Evolutionary conservation across 441 rosid genomes (phyloP), one percentile per base, ranked within the genome.

Genomic region (Gossypium davidsonii): DNA sequence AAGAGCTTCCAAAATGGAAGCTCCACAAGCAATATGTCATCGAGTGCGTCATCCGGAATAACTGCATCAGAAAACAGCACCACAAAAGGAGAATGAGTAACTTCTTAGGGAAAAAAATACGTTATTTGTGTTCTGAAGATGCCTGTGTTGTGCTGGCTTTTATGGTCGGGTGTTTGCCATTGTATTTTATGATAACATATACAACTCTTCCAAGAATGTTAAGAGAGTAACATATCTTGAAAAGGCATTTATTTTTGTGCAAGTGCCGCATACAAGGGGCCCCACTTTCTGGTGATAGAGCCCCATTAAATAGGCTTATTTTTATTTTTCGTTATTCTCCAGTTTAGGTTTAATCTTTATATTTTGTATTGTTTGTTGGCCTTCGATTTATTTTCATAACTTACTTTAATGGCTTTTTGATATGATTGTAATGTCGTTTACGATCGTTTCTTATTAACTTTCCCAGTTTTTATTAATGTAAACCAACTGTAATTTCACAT

Each of bases 211-310:
- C 70, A 62, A 63, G 68, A n/a, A 57, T 18, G 31, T 69, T 10
- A 21, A 56, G 26, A 71, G 65, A 66, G 67, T 18, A 4, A 55
- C 66, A 63, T 70, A 63, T 71, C 56, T 73, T 18, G 52, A 53
- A 71, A 25, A 81, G 91, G 90, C 91, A 84, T 83, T 76, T 39
- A 52, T 86, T 86, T 86, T 83, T 74, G 77, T 76, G 67, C 17
- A 60, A 55, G 79, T 88, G 91, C 88, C 89, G 21, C 71, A 57
- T 76, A 74, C 78, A 53, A 53, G 49, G 82, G 82, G 75, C 70
- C 44, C 0, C 63, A 51, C 21, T 62, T 73, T 70, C 79, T 69
- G 64, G 46, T 58, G 68, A 58, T 74, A 59, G 71, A 57, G 79
- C 79, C 67, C 85, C 74, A 73, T 80, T 69, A 66, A 48, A 67